phyloP scores from a whole-genome alignment of 371 early-diverging fungal genomes.

The Circinella umbellata region DNA sequence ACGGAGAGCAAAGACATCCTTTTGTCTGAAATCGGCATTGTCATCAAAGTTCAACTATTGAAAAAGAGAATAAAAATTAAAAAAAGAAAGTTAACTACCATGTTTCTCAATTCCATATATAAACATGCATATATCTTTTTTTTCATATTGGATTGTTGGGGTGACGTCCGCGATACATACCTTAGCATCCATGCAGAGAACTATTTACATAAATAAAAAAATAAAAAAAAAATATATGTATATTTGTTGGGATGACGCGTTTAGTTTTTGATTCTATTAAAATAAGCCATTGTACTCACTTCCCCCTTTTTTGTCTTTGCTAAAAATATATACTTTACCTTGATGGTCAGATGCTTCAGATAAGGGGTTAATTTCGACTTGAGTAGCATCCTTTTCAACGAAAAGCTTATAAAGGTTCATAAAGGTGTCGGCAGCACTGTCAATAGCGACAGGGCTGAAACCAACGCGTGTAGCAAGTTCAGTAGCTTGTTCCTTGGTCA shows the following conservation, averaged over 20 bases:
- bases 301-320: no score
- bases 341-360: slow-evolving; percentile 89
- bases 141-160: no score
- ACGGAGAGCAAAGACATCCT: slow-evolving; percentile 86
- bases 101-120: background rate
- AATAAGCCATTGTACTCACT: no score
- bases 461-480: slow-evolving; percentile 83
- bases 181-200: slow-evolving; percentile 62
- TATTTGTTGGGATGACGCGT: background rate
- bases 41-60: slow-evolving; percentile 92
- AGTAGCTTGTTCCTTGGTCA: slow-evolving; percentile 67
- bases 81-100: slow-evolving; percentile 48
- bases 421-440: slow-evolving; percentile 91
- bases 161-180: slow-evolving; percentile 1
- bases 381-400: slow-evolving; percentile 94
- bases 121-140: no score
- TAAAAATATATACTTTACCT: slow-evolving; percentile 48
- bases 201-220: slow-evolving; percentile 19
- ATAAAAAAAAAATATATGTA: background rate
- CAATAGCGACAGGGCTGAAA: slow-evolving; percentile 81
- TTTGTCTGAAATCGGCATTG: slow-evolving; percentile 97
- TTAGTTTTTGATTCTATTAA: background rate
- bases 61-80: slow-evolving; percentile 83
- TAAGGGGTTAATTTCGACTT: slow-evolving; percentile 98
- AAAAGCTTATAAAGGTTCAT: slow-evolving; percentile 94